These are phyloP conservation scores for Sugiyamaella lignohabitans DNA, from an alignment of 805 yeast genomes.

Conservation along the genomic window DNA sequence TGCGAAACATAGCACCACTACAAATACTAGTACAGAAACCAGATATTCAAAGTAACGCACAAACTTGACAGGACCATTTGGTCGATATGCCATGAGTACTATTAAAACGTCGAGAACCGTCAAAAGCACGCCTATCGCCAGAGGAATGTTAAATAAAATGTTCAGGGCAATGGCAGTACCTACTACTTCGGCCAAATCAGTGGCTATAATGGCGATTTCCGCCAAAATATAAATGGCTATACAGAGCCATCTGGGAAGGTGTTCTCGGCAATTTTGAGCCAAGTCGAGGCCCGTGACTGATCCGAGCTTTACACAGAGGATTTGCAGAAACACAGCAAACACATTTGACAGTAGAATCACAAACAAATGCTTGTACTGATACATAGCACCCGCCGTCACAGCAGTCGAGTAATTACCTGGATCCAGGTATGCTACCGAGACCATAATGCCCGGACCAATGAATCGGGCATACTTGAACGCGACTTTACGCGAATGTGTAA, in stretches of 20 bases:
- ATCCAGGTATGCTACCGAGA: conserved; percentile 86
- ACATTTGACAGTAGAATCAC: conserved; percentile 69
- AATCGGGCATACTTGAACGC: conserved; percentile 55
- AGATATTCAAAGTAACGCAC: conserved; percentile 72
- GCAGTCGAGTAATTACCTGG: conserved; percentile 93
- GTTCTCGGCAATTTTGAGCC: conserved; percentile 78
- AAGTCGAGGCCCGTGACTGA: conserved; percentile 88
- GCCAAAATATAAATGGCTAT: conserved; percentile 63
- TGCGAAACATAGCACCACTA: conserved; percentile 71
- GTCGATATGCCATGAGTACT: conserved; percentile 70
- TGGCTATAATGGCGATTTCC: conserved; percentile 87
- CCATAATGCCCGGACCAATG: conserved; percentile 83
- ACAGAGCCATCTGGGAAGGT: conserved; percentile 52
- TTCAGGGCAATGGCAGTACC: conserved; percentile 96
- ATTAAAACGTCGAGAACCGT: conserved; percentile 81
- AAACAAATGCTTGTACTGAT: conserved; percentile 65
- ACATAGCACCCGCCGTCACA: conserved; percentile 80
- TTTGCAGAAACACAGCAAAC: conserved; percentile 77
- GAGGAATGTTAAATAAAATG: conserved; percentile 71
- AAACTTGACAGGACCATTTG: conserved; percentile 67
- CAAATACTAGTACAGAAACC: conserved; percentile 62
- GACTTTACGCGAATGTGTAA: conserved; percentile 17
- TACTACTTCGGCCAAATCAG: conserved; percentile 94
- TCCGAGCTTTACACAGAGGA: conserved; percentile 77
- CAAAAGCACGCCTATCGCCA: conserved; percentile 73